Conservation (phyloP, 768 basidiomycete species). For the Chiua virens region DNA sequence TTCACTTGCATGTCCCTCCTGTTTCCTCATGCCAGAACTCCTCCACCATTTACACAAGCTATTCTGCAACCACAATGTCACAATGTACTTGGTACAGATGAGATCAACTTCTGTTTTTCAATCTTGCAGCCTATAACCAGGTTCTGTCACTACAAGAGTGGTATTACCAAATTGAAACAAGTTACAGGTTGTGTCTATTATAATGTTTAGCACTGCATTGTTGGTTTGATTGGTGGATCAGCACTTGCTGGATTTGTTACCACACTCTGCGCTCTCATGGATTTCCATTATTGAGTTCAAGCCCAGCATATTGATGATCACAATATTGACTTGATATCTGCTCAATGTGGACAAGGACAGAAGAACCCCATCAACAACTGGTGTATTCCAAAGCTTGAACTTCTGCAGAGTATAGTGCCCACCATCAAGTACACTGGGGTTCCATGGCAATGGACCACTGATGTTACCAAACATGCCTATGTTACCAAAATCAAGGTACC, state of each 20-base stretch:
- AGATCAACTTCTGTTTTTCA: constrained; percentile 10
- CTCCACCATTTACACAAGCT: too few relatives aligned
- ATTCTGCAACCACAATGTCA: too few relatives aligned
- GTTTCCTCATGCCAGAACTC: too few relatives aligned
- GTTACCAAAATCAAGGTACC: constrained; percentile 34
- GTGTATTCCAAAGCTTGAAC: too few relatives aligned
- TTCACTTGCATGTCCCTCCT: too few relatives aligned
- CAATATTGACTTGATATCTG: constrained; percentile 10
- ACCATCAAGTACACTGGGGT: too few relatives aligned
- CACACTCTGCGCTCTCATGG: constrained; percentile 35
- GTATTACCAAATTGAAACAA: constrained; percentile 42
- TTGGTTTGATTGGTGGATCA: constrained; percentile 36
- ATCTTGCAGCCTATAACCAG: constrained; percentile 16
- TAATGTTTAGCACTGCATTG: constrained; percentile 36
- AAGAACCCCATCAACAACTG: too few relatives aligned
- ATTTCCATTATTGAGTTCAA: constrained; percentile 40
- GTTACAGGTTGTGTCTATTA: constrained; percentile 40
- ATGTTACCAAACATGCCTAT: constrained; percentile 20
- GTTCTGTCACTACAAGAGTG: constrained; percentile 36
- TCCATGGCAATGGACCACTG: background rate
- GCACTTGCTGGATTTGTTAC: constrained; percentile 29
- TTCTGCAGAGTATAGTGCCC: too few relatives aligned
- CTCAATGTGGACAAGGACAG: constrained; percentile 9
- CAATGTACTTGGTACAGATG: too few relatives aligned
- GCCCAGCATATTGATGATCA: constrained; percentile 22